A percentile compares a stretch with the other conserved stretches of the same genome.
These are phyloP conservation scores for Yamadazyma paraphyllophila DNA, from an alignment of 805 yeast genomes.

Conservation along the genomic window DNA sequence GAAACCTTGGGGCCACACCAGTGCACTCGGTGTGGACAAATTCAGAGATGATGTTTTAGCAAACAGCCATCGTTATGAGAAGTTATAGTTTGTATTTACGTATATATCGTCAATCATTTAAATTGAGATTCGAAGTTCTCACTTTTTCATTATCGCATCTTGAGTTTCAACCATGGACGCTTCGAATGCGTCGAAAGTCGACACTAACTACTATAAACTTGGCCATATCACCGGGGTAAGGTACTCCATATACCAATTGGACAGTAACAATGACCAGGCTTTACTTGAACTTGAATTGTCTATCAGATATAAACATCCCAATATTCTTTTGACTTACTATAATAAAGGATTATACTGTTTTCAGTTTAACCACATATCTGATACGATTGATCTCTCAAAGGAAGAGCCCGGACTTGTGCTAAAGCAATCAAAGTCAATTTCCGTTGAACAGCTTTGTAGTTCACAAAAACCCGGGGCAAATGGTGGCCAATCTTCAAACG, in stretches of 20 bases:
- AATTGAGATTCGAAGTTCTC: neutral
- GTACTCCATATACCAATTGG: constrained; percentile 29
- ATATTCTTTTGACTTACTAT: constrained; percentile 39
- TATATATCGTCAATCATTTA: neutral
- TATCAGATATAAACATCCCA: constrained; percentile 36
- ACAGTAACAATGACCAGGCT: constrained; percentile 33
- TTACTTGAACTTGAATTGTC: constrained; percentile 38
- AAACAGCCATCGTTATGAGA: constrained; percentile 23
- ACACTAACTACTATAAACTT: constrained; percentile 40
- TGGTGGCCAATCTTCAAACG: neutral
- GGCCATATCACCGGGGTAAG: constrained; percentile 33
- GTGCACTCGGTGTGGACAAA: constrained; percentile 27
- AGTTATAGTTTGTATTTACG: constrained; percentile 6
- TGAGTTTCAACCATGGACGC: constrained; percentile 8
- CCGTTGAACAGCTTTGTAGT: constrained; percentile 26
- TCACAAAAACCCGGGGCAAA: constrained; percentile 23
- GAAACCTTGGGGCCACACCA: constrained; percentile 39
- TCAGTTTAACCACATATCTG: constrained; percentile 25
- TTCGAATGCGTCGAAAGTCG: constrained; percentile 23
- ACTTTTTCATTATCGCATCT: neutral
- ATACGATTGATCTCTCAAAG: constrained; percentile 15
- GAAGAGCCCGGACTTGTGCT: constrained; percentile 25
- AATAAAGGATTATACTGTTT: constrained; percentile 39
- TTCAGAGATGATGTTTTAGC: constrained; percentile 27
- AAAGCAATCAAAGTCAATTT: constrained; percentile 21